Conservation (phyloP, 208 protist species). For the Wallacemonas rigidus region DNA sequence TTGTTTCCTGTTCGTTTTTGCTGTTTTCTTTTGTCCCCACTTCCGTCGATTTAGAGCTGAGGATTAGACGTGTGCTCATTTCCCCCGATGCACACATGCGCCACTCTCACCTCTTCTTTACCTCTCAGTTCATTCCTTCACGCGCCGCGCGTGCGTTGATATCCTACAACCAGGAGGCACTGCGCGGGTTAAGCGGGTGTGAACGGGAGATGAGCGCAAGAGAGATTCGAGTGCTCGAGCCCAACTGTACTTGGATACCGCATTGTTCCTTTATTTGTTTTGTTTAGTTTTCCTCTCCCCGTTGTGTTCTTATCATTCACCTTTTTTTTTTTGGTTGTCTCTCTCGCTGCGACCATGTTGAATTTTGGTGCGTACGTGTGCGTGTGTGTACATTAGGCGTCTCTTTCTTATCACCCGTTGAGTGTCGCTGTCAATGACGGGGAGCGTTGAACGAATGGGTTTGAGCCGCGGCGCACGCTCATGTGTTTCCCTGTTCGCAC, state of each 20-base stretch:
- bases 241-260: neutral
- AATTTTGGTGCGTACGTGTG: no score
- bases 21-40: slow-evolving; percentile 1
- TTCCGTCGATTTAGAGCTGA: slow-evolving; percentile 7
- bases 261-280: slow-evolving; percentile 6
- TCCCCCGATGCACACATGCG: neutral
- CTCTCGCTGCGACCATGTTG: neutral
- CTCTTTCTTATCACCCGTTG: no score
- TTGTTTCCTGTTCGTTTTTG: neutral
- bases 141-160: no score
- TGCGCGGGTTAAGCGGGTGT: no score
- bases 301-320: neutral
- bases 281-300: neutral
- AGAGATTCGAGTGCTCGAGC: no score
- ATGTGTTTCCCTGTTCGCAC: neutral
- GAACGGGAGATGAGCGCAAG: no score
- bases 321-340: neutral
- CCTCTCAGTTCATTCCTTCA: no score
- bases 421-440: no score
- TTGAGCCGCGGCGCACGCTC: no score
- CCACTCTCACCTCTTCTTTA: slow-evolving; percentile 5
- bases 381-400: no score
- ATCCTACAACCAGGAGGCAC: no score
- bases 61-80: neutral
- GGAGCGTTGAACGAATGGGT: no score